Evolutionary conservation across 352 stramenopile genomes (phyloP), one percentile per base, ranked within the genome.

Genomic region (Phytophthora palmivora): DNA sequence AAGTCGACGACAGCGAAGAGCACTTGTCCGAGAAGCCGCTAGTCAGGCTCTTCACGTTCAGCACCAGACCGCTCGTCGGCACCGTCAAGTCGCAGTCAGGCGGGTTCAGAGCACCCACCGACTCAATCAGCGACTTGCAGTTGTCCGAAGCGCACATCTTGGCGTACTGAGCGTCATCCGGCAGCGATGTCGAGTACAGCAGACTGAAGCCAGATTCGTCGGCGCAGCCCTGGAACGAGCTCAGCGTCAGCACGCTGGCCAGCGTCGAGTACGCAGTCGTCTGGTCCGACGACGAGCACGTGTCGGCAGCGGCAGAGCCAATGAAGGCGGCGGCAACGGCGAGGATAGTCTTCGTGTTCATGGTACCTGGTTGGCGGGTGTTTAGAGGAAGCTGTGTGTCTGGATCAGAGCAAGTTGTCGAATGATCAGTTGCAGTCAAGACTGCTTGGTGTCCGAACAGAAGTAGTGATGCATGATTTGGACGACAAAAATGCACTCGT

Each of bases 1-100:
- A 41, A 19, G 54, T 28, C 56, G n/a, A n/a, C n/a, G n/a, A n/a
- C n/a, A n/a, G n/a, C n/a, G 63, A 63, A 22, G 57, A 47, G 46
- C 63, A 76, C 48, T 59, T 54, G 30, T 0, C 1, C n/a, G 51
- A 63, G 63, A 76, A 76, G 6, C 50, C 47, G 56, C 55, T 72
- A 4, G 32, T 46, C 39, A 72, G 45, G 6, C 62, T 51, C 26
- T 63, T 51, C 52, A 76, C 63, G 56, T 76, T 76, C 41, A 70
- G 21, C 37, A 67, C 49, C 5, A 67, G 55, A 18, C 66, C 66
- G 62, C 66, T 74, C 45, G 60, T 74, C 2, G 66, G 62, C 36
- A 76, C 58, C 12, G 55, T 70, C 52, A 79, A 56, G 41, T 63
- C 62, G 54, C 70, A 79, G 66, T 76, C 58, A 22, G 56, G 54